A percentile compares a stretch with the other conserved stretches of the same genome.
Evolutionary conservation across 2,329 filamentous ascomycete genomes (phyloP).

Genomic region (Gaeumannomyces tritici): DNA sequence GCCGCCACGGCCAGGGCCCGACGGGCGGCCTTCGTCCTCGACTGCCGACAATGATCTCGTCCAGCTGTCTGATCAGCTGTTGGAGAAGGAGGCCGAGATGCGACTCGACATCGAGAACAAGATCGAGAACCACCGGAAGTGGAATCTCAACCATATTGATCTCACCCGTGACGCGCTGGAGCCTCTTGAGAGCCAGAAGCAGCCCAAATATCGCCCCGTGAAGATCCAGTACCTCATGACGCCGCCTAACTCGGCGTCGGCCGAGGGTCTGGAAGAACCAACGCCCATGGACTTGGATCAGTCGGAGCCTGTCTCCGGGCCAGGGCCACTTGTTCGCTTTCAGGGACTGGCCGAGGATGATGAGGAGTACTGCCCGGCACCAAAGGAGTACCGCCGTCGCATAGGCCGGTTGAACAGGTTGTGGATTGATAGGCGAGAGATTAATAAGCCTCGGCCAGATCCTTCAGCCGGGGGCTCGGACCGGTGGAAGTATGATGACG

Average conservation of each 20-base stretch:
- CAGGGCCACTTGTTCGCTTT: constrained; percentile 30
- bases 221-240: constrained; percentile 64
- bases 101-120: constrained; percentile 76
- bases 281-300: constrained; percentile 44
- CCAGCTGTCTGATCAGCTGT: constrained; percentile 64
- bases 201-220: constrained; percentile 59
- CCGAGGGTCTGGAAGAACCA: constrained; percentile 31
- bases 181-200: constrained; percentile 58
- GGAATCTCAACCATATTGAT: constrained; percentile 87
- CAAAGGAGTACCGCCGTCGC: constrained; percentile 70
- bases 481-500: constrained; percentile 79
- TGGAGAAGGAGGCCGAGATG: constrained; percentile 75
- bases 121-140: constrained; percentile 78
- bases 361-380: constrained; percentile 26
- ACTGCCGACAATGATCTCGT: constrained; percentile 69
- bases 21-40: constrained; percentile 40
- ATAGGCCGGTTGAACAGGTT: constrained; percentile 76
- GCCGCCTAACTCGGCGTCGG: constrained; percentile 46
- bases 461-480: constrained; percentile 34
- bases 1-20: constrained; percentile 47
- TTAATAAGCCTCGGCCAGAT: constrained; percentile 41
- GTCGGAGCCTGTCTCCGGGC: constrained; percentile 18
- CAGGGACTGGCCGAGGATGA: constrained; percentile 29
- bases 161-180: constrained; percentile 78
- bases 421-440: constrained; percentile 77